Percentiles rank a stretch among this genome's conserved stretches.
These are phyloP conservation scores for Lodderomyces beijingensis DNA, from an alignment of 1,139 yeast genomes.

Conservation along the genomic window DNA sequence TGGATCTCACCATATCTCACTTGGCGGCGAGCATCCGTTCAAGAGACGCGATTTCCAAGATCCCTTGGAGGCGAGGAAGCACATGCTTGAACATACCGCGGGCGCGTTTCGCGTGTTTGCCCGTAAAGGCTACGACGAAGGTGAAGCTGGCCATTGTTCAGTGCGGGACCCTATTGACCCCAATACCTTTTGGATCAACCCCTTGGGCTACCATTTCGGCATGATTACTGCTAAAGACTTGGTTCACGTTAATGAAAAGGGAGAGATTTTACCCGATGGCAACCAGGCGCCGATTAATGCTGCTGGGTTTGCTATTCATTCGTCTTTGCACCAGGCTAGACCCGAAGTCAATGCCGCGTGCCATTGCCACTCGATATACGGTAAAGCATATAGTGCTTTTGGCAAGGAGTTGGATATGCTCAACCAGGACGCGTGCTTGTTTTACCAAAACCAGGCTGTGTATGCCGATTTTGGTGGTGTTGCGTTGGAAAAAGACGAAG, in stretches of 20 bases:
- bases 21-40: conserved; percentile 44
- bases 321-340: conserved; percentile 69
- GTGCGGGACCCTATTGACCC: conserved; percentile 74
- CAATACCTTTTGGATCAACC: conserved; percentile 75
- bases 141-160: conserved; percentile 79
- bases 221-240: conserved; percentile 65
- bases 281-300: conserved; percentile 63
- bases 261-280: conserved; percentile 62
- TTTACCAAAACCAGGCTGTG: conserved; percentile 63
- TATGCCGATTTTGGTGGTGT: conserved; percentile 73
- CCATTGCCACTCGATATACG: conserved; percentile 70
- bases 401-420: conserved; percentile 70
- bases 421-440: conserved; percentile 69
- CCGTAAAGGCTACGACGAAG: conserved; percentile 68
- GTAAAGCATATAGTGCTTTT: conserved; percentile 70
- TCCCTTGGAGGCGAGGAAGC: conserved; percentile 48
- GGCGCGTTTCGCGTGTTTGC: conserved; percentile 76
- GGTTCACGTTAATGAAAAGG: conserved; percentile 73
- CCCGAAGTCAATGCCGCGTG: conserved; percentile 81
- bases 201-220: conserved; percentile 66
- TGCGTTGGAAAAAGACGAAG: conserved; percentile 68
- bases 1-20: conserved; percentile 47
- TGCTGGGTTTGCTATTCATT: conserved; percentile 79
- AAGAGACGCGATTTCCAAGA: conserved; percentile 49
- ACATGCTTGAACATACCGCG: conserved; percentile 71